Percentiles rank a stretch among this genome's conserved stretches.
These are phyloP conservation scores for Penicillium canescens DNA, from an alignment of 495 filamentous ascomycete species.

Conservation along the genomic window DNA sequence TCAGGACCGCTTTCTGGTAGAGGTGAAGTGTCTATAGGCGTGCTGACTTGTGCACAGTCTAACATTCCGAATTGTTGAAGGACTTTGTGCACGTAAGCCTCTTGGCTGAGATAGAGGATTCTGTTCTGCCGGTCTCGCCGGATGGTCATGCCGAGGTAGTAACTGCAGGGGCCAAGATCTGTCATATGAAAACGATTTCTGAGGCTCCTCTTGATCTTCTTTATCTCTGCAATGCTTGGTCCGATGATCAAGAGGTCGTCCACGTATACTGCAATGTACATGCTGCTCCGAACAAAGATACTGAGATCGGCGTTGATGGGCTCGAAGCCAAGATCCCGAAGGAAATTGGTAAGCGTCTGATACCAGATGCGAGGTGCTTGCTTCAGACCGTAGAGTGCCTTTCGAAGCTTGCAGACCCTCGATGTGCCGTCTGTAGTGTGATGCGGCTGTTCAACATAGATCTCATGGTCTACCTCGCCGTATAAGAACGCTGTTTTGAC, in stretches of 20 bases:
- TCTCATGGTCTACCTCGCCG: too few species aligned
- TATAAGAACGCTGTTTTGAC: too few species aligned
- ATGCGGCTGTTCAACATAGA: too few species aligned
- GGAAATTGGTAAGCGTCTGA: constrained; percentile 30
- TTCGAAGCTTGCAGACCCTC: too few species aligned
- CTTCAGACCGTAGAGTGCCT: too few species aligned
- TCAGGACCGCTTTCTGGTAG: constrained; percentile 4
- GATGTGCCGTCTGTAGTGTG: too few species aligned
- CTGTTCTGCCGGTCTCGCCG: constrained; percentile 20
- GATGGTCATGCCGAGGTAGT: constrained; percentile 36
- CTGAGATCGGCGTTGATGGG: constrained; percentile 19
- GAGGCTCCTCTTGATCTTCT: constrained; percentile 27
- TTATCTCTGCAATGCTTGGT: constrained; percentile 17
- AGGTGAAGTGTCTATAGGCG: constrained; percentile 6
- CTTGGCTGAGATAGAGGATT: constrained; percentile 20
- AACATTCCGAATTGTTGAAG: constrained; percentile 8
- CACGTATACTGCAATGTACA: constrained; percentile 33
- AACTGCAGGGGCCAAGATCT: constrained; percentile 29
- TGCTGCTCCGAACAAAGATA: constrained; percentile 22
- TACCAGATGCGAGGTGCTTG: too few species aligned
- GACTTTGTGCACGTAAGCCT: constrained; percentile 22
- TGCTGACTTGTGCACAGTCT: constrained; percentile 7
- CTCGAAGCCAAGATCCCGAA: constrained; percentile 28
- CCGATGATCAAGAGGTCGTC: constrained; percentile 34
- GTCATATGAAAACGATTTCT: constrained; percentile 28